A percentile compares a stretch with the other conserved stretches of the same genome.
Conservation (phyloP, 345 rosid species). For the Combretum micranthum region DNA sequence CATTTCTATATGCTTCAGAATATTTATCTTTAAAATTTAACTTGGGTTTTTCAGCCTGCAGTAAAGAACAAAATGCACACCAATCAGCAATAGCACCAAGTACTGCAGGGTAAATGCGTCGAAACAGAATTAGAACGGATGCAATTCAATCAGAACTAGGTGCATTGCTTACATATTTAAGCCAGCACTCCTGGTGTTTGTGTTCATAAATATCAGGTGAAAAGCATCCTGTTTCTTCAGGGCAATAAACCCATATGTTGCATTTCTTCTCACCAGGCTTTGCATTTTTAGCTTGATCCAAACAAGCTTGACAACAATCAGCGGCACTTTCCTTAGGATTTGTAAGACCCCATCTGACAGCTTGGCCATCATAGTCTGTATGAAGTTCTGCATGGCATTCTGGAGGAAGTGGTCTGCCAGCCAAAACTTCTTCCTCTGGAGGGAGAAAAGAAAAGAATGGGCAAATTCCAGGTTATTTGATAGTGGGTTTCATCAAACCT, state of each 20-base stretch:
- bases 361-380: slow-evolving; percentile 83
- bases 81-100: background rate
- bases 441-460: background rate
- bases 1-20: slow-evolving; percentile 63
- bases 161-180: slow-evolving; percentile 63
- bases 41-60: slow-evolving; percentile 80
- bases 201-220: slow-evolving; percentile 92
- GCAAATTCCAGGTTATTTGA: no score
- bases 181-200: slow-evolving; percentile 89
- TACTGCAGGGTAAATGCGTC: background rate
- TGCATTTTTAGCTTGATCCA: slow-evolving; percentile 76
- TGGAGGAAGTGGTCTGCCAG: slow-evolving; percentile 78
- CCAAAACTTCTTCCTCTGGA: slow-evolving; percentile 66
- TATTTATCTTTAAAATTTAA: slow-evolving; percentile 71
- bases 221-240: slow-evolving; percentile 69
- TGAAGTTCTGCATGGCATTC: slow-evolving; percentile 84
- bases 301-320: slow-evolving; percentile 96
- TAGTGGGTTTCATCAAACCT: no score
- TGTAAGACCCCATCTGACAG: slow-evolving; percentile 96
- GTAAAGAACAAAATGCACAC: slow-evolving; percentile 6
- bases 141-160: slow-evolving; percentile 4
- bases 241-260: slow-evolving; percentile 98
- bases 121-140: background rate
- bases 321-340: slow-evolving; percentile 97
- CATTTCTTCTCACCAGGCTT: slow-evolving; percentile 79